A percentile compares a stretch with the other conserved stretches of the same genome.
Conservation (phyloP, 495 filamentous ascomycete species). For the Schizothecium vesticola region DNA sequence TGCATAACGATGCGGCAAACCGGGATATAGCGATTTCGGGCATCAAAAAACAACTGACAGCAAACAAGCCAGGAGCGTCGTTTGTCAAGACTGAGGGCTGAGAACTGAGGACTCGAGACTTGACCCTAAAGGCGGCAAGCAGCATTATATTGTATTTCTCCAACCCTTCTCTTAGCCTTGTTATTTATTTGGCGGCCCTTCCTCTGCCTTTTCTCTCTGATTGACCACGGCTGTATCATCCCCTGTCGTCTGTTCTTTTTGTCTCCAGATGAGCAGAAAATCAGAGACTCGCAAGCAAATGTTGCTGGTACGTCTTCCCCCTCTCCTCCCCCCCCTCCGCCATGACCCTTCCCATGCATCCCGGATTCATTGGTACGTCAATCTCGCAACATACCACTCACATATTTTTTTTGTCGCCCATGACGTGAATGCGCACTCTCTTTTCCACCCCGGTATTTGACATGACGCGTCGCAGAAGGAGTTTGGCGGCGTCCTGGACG, state of each 20-base stretch:
- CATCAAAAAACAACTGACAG: not conserved
- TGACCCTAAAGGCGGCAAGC: not conserved
- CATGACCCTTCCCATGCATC: not conserved
- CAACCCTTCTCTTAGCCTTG: not conserved
- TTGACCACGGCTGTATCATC: not conserved
- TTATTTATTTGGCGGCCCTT: not conserved
- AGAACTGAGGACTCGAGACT: not conserved
- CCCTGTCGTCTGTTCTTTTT: not conserved
- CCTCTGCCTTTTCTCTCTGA: not conserved
- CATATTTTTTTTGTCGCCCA: not conserved
- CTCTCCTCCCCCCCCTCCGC: not conserved
- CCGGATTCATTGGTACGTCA: not conserved
- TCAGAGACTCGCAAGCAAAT: not conserved
- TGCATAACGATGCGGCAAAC: not conserved
- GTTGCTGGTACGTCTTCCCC: not conserved
- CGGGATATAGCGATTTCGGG: not conserved
- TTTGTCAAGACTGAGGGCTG: not conserved
- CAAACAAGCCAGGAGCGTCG: not conserved
- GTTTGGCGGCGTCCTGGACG: slow-evolving; percentile 26
- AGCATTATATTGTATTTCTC: not conserved
- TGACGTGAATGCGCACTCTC: not conserved
- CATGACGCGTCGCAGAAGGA: slow-evolving; percentile 19
- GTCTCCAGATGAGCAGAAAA: not conserved
- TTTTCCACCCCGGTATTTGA: not conserved
- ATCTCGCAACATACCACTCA: not conserved